Evolutionary conservation across 169 alveolate genomes (phyloP).

Genomic region (Besnoitia besnoiti): DNA sequence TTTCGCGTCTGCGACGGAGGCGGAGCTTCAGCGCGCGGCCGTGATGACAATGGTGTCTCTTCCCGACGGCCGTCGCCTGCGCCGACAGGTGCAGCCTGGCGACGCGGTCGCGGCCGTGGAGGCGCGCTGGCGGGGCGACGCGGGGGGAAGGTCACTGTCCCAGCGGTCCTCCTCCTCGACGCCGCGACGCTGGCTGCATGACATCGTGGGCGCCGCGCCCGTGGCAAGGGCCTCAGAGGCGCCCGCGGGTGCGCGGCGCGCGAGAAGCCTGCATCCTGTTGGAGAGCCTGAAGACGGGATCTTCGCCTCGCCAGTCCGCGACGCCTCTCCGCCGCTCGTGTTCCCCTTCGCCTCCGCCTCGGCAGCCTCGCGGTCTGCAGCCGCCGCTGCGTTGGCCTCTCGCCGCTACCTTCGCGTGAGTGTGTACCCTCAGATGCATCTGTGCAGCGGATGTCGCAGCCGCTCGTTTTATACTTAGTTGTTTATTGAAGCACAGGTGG

Average conservation of each 20-base stretch:
- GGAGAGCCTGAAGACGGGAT: not conserved
- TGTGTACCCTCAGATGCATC: no score
- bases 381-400: not conserved
- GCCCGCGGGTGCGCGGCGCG: not conserved
- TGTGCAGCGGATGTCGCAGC: no score
- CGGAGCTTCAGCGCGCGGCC: not conserved
- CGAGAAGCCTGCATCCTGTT: not conserved
- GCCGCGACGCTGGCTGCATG: not conserved
- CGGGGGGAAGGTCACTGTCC: no score
- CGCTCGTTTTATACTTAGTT: no score
- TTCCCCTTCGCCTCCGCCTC: conserved; percentile 23
- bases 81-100: not conserved
- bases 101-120: not conserved
- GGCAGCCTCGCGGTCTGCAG: conserved; percentile 23
- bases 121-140: not conserved
- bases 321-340: not conserved
- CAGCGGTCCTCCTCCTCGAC: not conserved
- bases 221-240: no score
- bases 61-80: not conserved
- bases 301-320: not conserved
- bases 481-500: no score
- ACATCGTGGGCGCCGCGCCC: not conserved
- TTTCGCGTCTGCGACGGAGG: not conserved
- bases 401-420: conserved; percentile 6
- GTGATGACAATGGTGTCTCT: not conserved